A percentile compares a stretch with the other conserved stretches of the same genome.
Conservation (phyloP, 345 rosid species). For the Excoecaria cochinchinensis region DNA sequence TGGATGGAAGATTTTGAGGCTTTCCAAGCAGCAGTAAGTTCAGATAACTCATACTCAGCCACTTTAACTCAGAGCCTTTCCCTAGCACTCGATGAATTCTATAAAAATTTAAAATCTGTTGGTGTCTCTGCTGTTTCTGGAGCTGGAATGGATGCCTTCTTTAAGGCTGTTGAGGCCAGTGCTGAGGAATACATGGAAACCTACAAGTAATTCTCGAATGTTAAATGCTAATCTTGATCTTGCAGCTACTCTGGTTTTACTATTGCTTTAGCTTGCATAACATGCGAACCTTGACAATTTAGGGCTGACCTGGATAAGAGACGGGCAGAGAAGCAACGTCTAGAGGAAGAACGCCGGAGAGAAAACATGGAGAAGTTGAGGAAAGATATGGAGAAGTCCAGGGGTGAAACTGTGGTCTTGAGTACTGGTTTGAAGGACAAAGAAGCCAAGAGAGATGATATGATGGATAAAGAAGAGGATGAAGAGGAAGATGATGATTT, state of each 20-base stretch:
- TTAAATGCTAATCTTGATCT: not conserved
- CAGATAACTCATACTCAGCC: slow-evolving; percentile 63
- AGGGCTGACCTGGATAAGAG: slow-evolving; percentile 83
- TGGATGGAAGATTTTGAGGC: slow-evolving; percentile 87
- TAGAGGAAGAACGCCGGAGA: slow-evolving; percentile 61
- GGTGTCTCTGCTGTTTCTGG: slow-evolving; percentile 87
- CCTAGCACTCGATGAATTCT: slow-evolving; percentile 65
- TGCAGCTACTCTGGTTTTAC: not conserved
- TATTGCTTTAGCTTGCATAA: not conserved
- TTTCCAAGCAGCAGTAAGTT: slow-evolving; percentile 60
- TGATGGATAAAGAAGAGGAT: slow-evolving; percentile 46
- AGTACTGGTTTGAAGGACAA: slow-evolving; percentile 63
- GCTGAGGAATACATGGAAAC: slow-evolving; percentile 72
- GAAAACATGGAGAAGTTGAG: slow-evolving; percentile 63
- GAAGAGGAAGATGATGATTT: slow-evolving; percentile 31
- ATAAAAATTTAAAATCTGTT: slow-evolving; percentile 60
- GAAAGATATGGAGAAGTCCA: slow-evolving; percentile 68
- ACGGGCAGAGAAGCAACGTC: slow-evolving; percentile 63
- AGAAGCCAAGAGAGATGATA: slow-evolving; percentile 22
- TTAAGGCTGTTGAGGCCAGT: slow-evolving; percentile 67
- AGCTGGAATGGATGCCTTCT: slow-evolving; percentile 71
- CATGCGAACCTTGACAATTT: not conserved
- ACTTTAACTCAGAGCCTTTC: slow-evolving; percentile 68
- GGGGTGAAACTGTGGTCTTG: slow-evolving; percentile 64
- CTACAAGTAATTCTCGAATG: slow-evolving; percentile 47